Evolutionary conservation across 2,329 filamentous ascomycete species (phyloP).

Genomic region (Aspergillus sp.): DNA sequence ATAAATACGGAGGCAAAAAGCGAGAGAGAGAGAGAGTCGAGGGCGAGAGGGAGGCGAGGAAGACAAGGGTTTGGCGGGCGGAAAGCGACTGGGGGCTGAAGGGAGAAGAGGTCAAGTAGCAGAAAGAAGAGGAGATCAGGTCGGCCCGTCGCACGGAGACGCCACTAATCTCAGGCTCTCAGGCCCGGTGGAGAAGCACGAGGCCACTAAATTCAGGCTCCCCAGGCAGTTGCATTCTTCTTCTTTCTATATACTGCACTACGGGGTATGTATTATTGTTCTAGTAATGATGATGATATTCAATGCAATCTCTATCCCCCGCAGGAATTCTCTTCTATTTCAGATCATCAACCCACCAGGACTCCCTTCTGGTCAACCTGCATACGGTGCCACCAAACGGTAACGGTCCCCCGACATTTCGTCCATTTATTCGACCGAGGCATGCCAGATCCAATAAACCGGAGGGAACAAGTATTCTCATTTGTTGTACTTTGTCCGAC

Average conservation of each 20-base stretch:
- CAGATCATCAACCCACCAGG: no score
- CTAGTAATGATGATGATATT: no score
- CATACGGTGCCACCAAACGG: neutral
- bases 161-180: neutral
- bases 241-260: no score
- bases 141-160: neutral
- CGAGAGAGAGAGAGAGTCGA: neutral
- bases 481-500: neutral
- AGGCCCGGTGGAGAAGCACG: neutral
- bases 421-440: neutral
- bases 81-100: neutral
- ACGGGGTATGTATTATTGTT: no score
- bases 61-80: neutral
- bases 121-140: constrained; percentile 2
- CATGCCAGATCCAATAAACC: neutral
- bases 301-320: no score
- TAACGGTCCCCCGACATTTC: neutral
- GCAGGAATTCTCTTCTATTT: no score
- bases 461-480: neutral
- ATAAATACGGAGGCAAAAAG: neutral
- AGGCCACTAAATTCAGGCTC: neutral
- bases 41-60: neutral
- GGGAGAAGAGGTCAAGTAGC: constrained; percentile 1
- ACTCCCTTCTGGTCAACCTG: neutral
- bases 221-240: no score